Evolutionary conservation across 306 rosid genomes (phyloP), one percentile per base, ranked within the genome.

Genomic region (Prunus mira): DNA sequence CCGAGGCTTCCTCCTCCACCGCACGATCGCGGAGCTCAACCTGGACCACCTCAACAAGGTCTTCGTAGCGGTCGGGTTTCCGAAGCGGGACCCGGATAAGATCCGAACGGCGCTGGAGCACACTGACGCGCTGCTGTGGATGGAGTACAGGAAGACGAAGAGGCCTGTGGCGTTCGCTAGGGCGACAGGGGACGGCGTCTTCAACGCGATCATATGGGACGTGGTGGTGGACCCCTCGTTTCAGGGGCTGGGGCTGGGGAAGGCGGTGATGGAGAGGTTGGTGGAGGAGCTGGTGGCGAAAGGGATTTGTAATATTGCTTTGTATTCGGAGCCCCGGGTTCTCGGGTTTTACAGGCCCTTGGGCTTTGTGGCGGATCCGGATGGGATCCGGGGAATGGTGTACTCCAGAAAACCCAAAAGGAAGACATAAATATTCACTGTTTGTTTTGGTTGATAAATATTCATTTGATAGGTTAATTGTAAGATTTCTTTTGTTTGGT

Each of bases 141-240:
- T 94, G 74, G 89, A 94, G 88, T 74, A 89, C 81, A 34, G 54
- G 67, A 90, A 83, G 76, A 76, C 92, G 60, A 75, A 57, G 69
- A 69, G 74, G 54, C 91, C 93, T 12, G 96, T 94, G 81, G 98
- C 98, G 56, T 94, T 91, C 54, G 95, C 97, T 8, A 78, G 95
- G 20, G 98, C 98, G 6, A 94, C 95, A 2, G 98, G 98, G 3
- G 98, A 94, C 75, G 96, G 97, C 0, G 97, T 94, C 3, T 92
- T 94, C 91, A 92, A 92, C 68, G 96, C 97, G 14, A 94, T 94
- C 24, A 90, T 94, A 27, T 92, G 97, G 95, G 97, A 92, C 80
- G 97, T 94, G 45, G 97, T 92, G 61, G 97, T 94, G 57, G 96
- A 92, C 38, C 98, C 98, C 0, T 92, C 97, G 27, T 92, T 87